Base-by-base conservation (phyloP, 2,329 filamentous ascomycete species). In the Huntiella abstrusa region DNA sequence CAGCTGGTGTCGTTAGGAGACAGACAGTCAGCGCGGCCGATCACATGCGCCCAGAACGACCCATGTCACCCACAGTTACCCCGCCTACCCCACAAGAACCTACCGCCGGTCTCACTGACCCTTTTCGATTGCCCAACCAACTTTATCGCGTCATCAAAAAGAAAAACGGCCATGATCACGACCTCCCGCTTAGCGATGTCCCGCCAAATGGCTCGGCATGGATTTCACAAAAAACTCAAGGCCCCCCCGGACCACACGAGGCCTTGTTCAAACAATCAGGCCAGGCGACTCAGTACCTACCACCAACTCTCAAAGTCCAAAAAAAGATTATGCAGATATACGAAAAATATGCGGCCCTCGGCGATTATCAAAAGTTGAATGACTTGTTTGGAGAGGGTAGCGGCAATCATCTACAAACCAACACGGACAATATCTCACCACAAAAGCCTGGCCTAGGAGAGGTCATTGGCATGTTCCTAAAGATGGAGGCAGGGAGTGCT, bases 401-500 rank as follows among this genome's bases (percentile, higher is more conserved):
- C 8, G 8, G 22, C 22, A 28, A 28, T 28, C 40, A 48, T 34
- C 28, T 13, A 12, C 17, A 28, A 32, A n/a, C 7, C 2, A 16
- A 28, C 32, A 10, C 17, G 19, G 45, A 45, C 15, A 13, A 11
- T 43, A 28, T 6, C 37, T 16, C 40, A 4, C 17, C 13, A 15
- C 22, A 34, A 39, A 15, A 8, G 3, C 46, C 36, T 3, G 28
- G 5, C 11, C 32, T 33, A 8, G 43, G 39, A 15, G 33, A 45
- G 13, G 36, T 49, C 15, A 36, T 49, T 19, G 36, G 12, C 3
- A 49, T 45, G 35, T 49, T 49, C 17, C 39, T 49, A 19, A 33
- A 17, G 32, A 49, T 49, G 39, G 39, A 49, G n/a, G 22, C 33
- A 8, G 43, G 47, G 4, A 58, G 66, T 32, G 69, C 70, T 3